Evolutionary conservation across 2,329 filamentous ascomycete species (phyloP).

Genomic region (Cladosporium oxysporum): DNA sequence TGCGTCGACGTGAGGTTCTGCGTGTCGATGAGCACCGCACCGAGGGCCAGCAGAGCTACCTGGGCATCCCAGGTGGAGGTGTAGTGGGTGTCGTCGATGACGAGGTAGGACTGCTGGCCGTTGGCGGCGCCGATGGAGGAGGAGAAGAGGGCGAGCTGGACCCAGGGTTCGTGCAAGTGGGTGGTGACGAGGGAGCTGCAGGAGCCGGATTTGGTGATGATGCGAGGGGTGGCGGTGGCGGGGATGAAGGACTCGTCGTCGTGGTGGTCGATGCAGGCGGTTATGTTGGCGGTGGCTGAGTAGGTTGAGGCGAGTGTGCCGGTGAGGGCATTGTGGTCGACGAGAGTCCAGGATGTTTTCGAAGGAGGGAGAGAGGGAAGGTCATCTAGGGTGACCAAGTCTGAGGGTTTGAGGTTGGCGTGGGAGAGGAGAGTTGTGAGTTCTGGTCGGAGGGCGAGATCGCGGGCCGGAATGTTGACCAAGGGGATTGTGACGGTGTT

Average conservation of each 20-base stretch:
- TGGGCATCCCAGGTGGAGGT: conserved; percentile 54
- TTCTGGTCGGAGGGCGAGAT: conserved; percentile 72
- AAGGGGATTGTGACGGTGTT: conserved; percentile 68
- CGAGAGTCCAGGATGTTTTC: conserved; percentile 69
- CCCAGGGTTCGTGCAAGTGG: conserved; percentile 61
- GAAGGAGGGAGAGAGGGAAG: conserved; percentile 47
- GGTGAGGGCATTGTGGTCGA: conserved; percentile 77
- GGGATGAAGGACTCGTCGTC: conserved; percentile 66
- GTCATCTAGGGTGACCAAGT: conserved; percentile 68
- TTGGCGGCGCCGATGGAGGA: conserved; percentile 46
- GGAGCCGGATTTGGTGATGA: conserved; percentile 69
- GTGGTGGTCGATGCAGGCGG: conserved; percentile 72
- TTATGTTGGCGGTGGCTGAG: conserved; percentile 46
- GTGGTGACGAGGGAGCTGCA: conserved; percentile 71
- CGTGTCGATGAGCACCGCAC: conserved; percentile 73
- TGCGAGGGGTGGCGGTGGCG: conserved; percentile 53
- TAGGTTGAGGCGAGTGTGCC: conserved; percentile 54
- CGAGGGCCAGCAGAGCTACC: conserved; percentile 67
- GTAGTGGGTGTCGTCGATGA: conserved; percentile 39
- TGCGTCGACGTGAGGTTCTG: conserved; percentile 58
- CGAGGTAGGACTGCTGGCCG: conserved; percentile 41
- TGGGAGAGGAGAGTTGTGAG: conserved; percentile 64
- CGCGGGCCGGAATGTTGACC: conserved; percentile 67
- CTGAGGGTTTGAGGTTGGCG: conserved; percentile 59
- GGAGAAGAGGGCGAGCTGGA: conserved; percentile 44